These are phyloP conservation scores for Solidago caesia DNA, from an alignment of 129 eudicot genomes.

Conservation along the genomic window DNA sequence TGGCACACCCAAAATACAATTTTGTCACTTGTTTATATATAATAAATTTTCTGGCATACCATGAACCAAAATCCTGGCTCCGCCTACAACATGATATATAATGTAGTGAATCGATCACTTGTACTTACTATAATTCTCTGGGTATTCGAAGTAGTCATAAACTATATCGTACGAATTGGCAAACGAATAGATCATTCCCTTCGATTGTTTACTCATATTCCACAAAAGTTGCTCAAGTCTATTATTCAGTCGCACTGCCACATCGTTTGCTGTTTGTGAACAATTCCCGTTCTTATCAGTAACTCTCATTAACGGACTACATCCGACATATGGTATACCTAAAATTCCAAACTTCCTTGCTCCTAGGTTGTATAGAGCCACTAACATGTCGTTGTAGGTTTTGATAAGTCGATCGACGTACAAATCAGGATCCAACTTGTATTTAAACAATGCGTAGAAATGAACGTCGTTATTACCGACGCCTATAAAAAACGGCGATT, in stretches of 20 bases:
- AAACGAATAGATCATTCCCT: constrained; percentile 28
- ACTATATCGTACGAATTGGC: constrained; percentile 23
- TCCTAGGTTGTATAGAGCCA: constrained; percentile 24
- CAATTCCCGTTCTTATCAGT: constrained; percentile 15
- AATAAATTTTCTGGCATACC: too few species aligned
- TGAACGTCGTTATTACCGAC: constrained; percentile 32
- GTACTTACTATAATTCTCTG: constrained; percentile 25
- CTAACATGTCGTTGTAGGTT: constrained; percentile 16
- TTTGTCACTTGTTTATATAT: too few species aligned
- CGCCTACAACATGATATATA: too few species aligned
- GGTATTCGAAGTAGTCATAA: constrained; percentile 1
- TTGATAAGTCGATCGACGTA: constrained; percentile 17
- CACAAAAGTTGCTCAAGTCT: constrained; percentile 18
- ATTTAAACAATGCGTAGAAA: constrained; percentile 23
- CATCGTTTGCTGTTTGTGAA: constrained; percentile 29
- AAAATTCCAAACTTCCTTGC: constrained; percentile 34
- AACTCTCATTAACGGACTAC: constrained; percentile 33
- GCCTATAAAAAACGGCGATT: constrained; percentile 21
- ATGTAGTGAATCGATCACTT: background rate
- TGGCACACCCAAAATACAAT: too few species aligned
- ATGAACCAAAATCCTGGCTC: too few species aligned
- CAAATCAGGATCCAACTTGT: constrained; percentile 11
- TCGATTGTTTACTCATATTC: background rate
- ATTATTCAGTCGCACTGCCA: constrained; percentile 15
- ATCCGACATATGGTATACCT: constrained; percentile 27